Evolutionary conservation across 768 basidiomycete genomes (phyloP).

Genomic region (Macrolepiota fuliginosa): DNA sequence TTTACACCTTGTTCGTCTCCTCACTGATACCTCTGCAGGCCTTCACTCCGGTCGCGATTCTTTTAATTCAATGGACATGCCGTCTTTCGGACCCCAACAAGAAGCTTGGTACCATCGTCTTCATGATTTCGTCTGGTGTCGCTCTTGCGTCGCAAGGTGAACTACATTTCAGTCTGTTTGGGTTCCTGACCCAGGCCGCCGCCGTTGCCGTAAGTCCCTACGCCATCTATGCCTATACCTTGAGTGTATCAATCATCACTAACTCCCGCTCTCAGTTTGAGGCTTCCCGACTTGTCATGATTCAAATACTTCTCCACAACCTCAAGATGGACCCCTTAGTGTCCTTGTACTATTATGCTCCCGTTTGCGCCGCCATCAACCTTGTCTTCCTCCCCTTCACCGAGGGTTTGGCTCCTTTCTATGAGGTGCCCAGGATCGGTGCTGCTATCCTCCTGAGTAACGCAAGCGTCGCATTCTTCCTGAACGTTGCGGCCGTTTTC

Average conservation of each 20-base stretch:
- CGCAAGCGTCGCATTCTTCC: conserved; percentile 80
- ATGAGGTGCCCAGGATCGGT: conserved; percentile 62
- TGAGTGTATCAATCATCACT: not conserved
- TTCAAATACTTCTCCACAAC: conserved; percentile 91
- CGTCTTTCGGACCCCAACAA: conserved; percentile 85
- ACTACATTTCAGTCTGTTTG: conserved; percentile 77
- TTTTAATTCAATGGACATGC: conserved; percentile 91
- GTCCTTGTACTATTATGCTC: conserved; percentile 94
- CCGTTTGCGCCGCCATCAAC: conserved; percentile 91
- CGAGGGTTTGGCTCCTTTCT: conserved; percentile 87
- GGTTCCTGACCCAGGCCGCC: conserved; percentile 84
- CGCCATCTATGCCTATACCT: not conserved
- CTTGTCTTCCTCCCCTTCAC: conserved; percentile 85
- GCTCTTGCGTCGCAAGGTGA: conserved; percentile 90
- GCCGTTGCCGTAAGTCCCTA: conserved; percentile 73
- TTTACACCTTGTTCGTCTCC: not conserved
- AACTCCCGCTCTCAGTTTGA: conserved; percentile 63
- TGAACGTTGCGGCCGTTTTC: conserved; percentile 94
- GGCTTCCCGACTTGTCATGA: conserved; percentile 92
- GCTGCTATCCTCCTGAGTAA: conserved; percentile 76
- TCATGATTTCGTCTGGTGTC: conserved; percentile 90
- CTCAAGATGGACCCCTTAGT: conserved; percentile 98
- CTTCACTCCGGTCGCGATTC: conserved; percentile 85
- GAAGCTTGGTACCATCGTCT: conserved; percentile 77
- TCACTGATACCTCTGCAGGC: conserved; percentile 47